Base-by-base conservation (phyloP, 345 rosid genomes). In the Crucihimalaya himalaica region DNA sequence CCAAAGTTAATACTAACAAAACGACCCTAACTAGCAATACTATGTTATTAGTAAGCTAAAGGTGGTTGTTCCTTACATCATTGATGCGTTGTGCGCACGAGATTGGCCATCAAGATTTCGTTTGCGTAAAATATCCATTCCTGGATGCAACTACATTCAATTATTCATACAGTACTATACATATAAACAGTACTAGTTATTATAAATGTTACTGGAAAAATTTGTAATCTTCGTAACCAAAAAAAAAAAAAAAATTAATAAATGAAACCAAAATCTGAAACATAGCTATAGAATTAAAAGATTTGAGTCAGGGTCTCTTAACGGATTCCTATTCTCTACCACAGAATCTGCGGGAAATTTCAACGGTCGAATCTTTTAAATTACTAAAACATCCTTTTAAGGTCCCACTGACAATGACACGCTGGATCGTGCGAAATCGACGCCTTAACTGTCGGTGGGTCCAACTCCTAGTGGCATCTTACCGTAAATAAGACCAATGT, bases 401-500 rank as follows among this genome's bases (percentile, higher is more conserved):
- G 53, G 73, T 50, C 73, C 72, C 61, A 46, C 67, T 73, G 77
- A 73, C 77, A 55, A 37, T 60, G 25, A 67, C 79, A 51, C 68
- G 54, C 54, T 62, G 79, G 71, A 76, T 71, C 58, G 72, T 9
- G 89, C 90, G 90, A 76, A 76, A 76, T 76, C 86, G 83, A 85
- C 93, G 92, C 93, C 89, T 80, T 83, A 87, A 93, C 98, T 56
- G 92, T 77, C 88, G 83, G 80, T 83, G 77, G 93, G 85, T 21
- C 68, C 11, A 3, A 51, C 19, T 18, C 0, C 0, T 1, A 78
- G 76, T 86, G 92, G 90, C 84, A 82, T 32, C 5, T 20, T 1
- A 9, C 27, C 47, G 96, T 90, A 84, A 87, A 74, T 87, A 79
- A 77, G 1, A 5, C 14, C 27, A 13, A 4, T 55, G 37, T 77